These are phyloP conservation scores for Hirschfeldia incana DNA, from an alignment of 345 rosid genomes.

Conservation along the genomic window DNA sequence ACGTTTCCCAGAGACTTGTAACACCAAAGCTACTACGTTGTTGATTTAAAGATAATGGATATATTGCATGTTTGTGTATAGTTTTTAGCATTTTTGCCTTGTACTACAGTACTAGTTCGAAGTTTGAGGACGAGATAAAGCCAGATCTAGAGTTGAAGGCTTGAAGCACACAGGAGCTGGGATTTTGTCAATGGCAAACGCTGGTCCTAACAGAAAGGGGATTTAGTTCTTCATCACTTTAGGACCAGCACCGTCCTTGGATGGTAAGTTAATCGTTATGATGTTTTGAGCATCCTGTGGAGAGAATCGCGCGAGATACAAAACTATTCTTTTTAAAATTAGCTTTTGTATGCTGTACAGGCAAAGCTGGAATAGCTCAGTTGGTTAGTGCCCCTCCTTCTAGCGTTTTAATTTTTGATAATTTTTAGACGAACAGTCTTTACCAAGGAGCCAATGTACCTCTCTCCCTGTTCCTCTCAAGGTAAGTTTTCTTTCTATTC, in stretches of 20 bases:
- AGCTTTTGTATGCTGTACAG: no score
- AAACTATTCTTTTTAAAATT: no score
- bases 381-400: slow-evolving; percentile 80
- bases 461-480: slow-evolving; percentile 69
- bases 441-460: slow-evolving; percentile 75
- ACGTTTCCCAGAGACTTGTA: neutral
- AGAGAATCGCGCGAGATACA: no score
- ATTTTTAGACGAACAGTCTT: slow-evolving; percentile 62
- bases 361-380: slow-evolving; percentile 71
- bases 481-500: slow-evolving; percentile 35
- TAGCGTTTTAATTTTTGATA: slow-evolving; percentile 22
- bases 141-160: slow-evolving; percentile 37
- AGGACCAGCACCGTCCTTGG: slow-evolving; percentile 77
- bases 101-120: slow-evolving; percentile 38
- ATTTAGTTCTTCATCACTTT: slow-evolving; percentile 92
- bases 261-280: slow-evolving; percentile 49
- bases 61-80: neutral
- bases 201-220: slow-evolving; percentile 88
- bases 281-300: neutral
- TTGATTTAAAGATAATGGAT: neutral
- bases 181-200: slow-evolving; percentile 90
- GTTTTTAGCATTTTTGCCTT: neutral
- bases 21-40: neutral
- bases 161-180: slow-evolving; percentile 97
- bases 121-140: slow-evolving; percentile 85